These are phyloP conservation scores for Ammopiptanthus mongolicus DNA, from an alignment of 306 rosid species.

Conservation along the genomic window DNA sequence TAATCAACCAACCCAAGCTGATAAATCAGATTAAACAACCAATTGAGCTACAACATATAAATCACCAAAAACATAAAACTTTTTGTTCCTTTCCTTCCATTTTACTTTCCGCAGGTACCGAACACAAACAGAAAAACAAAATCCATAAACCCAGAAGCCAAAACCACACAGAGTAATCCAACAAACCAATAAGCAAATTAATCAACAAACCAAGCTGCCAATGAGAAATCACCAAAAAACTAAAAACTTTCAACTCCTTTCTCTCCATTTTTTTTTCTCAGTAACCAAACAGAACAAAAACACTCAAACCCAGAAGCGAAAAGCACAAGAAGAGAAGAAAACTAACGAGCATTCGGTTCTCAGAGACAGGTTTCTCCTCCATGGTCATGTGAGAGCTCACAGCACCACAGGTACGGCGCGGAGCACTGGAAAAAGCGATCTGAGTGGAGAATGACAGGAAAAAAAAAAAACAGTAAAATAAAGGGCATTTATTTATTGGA, in stretches of 20 bases:
- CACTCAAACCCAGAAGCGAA: background rate
- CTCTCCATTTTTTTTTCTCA: background rate
- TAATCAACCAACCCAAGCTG: background rate
- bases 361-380: conserved; percentile 54
- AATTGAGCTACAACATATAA: background rate
- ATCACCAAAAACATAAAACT: background rate
- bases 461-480: background rate
- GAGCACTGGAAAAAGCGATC: conserved; percentile 36
- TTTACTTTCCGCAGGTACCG: background rate
- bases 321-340: background rate
- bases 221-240: background rate
- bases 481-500: background rate
- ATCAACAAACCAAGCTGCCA: background rate
- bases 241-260: background rate
- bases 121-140: background rate
- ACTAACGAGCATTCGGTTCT: conserved; percentile 83
- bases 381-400: conserved; percentile 56
- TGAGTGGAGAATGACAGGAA: conserved; percentile 15
- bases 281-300: background rate
- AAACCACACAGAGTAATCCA: background rate
- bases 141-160: background rate
- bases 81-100: background rate
- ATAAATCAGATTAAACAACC: background rate
- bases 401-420: conserved; percentile 32
- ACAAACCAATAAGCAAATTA: background rate